phyloP scores from a whole-genome alignment of 768 basidiomycete genomes.

The Fibroporia radiculosa region DNA sequence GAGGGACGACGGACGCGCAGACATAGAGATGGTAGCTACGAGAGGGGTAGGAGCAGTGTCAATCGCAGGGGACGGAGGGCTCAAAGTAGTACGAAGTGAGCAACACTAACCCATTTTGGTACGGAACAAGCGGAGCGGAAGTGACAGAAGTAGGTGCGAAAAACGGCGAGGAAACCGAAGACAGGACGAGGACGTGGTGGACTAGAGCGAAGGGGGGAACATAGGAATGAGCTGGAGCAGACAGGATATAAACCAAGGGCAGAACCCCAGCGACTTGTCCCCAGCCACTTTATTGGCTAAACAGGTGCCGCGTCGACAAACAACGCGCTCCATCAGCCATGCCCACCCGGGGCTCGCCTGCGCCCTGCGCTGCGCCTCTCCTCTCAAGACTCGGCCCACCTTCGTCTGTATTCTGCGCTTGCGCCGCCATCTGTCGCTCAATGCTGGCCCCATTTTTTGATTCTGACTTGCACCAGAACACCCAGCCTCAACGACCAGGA shows the following conservation, averaged over 20 bases:
- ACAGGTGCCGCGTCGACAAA: not conserved
- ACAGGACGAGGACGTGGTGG: not conserved
- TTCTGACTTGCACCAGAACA: too few species aligned
- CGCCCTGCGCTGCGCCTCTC: not conserved
- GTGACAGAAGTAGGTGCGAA: not conserved
- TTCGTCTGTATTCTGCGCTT: too few species aligned
- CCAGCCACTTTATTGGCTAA: not conserved
- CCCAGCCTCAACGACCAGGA: too few species aligned
- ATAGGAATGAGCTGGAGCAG: not conserved
- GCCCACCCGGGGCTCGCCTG: too few species aligned
- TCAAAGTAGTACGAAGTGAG: constrained; percentile 42
- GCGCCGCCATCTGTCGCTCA: too few species aligned
- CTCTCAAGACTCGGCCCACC: too few species aligned
- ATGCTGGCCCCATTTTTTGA: too few species aligned
- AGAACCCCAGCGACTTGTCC: constrained; percentile 1
- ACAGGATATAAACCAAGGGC: not conserved
- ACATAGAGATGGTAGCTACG: constrained; percentile 18
- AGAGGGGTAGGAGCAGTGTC: constrained; percentile 28
- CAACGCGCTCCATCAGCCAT: not conserved
- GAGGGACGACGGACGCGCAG: constrained; percentile 13
- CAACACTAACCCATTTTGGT: constrained; percentile 20
- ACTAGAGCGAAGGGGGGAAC: not conserved
- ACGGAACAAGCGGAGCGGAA: not conserved
- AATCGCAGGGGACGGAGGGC: constrained; percentile 30
- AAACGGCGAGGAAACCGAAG: not conserved